A percentile compares a stretch with the other conserved stretches of the same genome.
phyloP scores from a whole-genome alignment of 768 basidiomycete genomes.

The Pisolithus tinctorius region DNA sequence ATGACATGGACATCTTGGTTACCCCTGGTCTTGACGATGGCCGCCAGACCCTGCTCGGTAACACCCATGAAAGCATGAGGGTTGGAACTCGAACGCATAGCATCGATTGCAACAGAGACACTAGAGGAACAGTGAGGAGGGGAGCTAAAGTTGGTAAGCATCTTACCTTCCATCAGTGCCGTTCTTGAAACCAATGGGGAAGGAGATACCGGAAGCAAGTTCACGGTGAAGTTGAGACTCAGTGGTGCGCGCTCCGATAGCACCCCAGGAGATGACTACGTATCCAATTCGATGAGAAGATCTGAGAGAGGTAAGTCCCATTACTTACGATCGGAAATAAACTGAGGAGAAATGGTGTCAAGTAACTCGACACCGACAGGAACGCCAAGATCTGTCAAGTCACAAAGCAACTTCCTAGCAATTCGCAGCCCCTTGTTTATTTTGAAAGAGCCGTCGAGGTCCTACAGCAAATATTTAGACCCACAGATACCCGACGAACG shows the following conservation, averaged over 20 bases:
- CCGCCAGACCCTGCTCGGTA: constrained; percentile 81
- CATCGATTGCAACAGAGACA: constrained; percentile 89
- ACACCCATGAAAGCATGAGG: constrained; percentile 97
- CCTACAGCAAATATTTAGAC: constrained; percentile 22
- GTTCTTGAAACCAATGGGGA: constrained; percentile 99
- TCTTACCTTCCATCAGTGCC: constrained; percentile 86
- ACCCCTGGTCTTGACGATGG: constrained; percentile 88
- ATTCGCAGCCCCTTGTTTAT: constrained; percentile 96
- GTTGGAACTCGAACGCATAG: constrained; percentile 87
- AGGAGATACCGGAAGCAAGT: constrained; percentile 91
- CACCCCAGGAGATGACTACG: constrained; percentile 81
- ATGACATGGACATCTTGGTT: constrained; percentile 91
- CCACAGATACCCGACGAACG: neutral
- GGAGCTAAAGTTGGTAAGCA: neutral
- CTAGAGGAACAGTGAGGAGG: constrained; percentile 24
- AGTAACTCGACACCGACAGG: constrained; percentile 94
- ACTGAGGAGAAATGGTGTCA: constrained; percentile 80
- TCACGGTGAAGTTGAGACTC: constrained; percentile 97
- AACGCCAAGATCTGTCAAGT: constrained; percentile 83
- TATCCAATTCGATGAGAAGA: constrained; percentile 1
- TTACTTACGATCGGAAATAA: constrained; percentile 65
- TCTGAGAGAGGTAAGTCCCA: neutral
- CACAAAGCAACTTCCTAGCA: constrained; percentile 83
- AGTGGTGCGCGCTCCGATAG: constrained; percentile 95
- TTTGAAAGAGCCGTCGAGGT: constrained; percentile 88